A percentile compares a stretch with the other conserved stretches of the same genome.
Conservation (phyloP, 2,329 filamentous ascomycete species). For the Cercospora janseana region DNA sequence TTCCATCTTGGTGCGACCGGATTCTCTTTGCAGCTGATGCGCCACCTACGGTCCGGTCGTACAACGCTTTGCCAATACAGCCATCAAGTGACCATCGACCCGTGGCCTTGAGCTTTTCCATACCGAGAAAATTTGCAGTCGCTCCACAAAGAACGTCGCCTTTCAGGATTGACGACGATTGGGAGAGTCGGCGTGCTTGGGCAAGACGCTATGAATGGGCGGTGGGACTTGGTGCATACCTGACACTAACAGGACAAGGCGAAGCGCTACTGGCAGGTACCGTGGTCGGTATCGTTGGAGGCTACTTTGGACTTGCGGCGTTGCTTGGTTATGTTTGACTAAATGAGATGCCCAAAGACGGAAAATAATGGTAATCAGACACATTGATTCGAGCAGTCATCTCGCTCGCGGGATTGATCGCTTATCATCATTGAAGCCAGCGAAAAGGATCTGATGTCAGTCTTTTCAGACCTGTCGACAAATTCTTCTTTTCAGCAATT, state of each 20-base stretch:
- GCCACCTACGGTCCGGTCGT: conserved; percentile 54
- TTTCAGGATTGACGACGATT: conserved; percentile 43
- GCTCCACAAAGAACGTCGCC: conserved; percentile 12
- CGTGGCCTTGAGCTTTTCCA: conserved; percentile 67
- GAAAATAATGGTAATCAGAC: background rate
- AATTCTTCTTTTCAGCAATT: too few species aligned
- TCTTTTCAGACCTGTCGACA: too few species aligned
- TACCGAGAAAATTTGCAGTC: conserved; percentile 52
- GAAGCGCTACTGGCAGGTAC: conserved; percentile 40
- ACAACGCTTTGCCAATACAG: conserved; percentile 74
- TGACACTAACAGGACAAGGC: conserved; percentile 51
- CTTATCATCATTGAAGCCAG: background rate
- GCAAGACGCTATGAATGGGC: conserved; percentile 60
- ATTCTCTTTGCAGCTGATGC: conserved; percentile 65
- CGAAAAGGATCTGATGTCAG: too few species aligned
- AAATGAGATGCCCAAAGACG: background rate
- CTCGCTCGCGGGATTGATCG: background rate
- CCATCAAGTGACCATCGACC: conserved; percentile 84
- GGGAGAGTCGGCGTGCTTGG: conserved; percentile 53
- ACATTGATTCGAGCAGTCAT: background rate
- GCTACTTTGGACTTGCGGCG: conserved; percentile 28
- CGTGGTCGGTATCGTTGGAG: conserved; percentile 34
- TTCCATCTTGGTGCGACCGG: conserved; percentile 91
- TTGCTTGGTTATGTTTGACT: conserved; percentile 13
- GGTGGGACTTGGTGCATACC: conserved; percentile 58